Conservation (phyloP, 805 yeast species). For the Wickerhamomyces ciferrii region DNA sequence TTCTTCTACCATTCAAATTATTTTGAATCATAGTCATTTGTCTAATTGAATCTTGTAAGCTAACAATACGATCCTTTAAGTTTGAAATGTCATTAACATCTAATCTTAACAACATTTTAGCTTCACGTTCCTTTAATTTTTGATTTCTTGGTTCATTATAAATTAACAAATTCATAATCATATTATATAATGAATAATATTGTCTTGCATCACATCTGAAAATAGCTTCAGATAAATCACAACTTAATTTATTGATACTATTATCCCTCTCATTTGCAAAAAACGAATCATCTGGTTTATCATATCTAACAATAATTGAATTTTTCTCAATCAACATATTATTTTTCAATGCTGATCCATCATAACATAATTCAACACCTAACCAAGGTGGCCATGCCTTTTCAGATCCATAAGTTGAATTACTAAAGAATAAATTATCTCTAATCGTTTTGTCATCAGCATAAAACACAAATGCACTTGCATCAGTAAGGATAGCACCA, state of each 20-base stretch:
- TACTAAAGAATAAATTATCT: conserved; percentile 38
- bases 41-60: conserved; percentile 43
- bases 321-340: conserved; percentile 59
- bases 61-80: conserved; percentile 40
- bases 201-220: conserved; percentile 70
- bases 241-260: conserved; percentile 41
- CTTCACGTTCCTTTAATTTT: conserved; percentile 50
- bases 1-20: conserved; percentile 45
- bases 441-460: conserved; percentile 39
- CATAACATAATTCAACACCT: conserved; percentile 64
- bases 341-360: conserved; percentile 39
- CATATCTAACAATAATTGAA: conserved; percentile 56
- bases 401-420: conserved; percentile 55
- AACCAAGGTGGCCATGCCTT: conserved; percentile 88
- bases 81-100: conserved; percentile 58
- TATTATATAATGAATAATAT: conserved; percentile 59
- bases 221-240: conserved; percentile 67
- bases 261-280: conserved; percentile 23
- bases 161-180: conserved; percentile 57
- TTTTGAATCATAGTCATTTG: conserved; percentile 35
- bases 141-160: conserved; percentile 71
- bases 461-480: conserved; percentile 66
- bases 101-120: conserved; percentile 62
- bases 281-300: conserved; percentile 43
- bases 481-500: conserved; percentile 63